Evolutionary conservation across 164 flowering plant genomes (phyloP).

Genomic region (Dillenia turbinata): DNA sequence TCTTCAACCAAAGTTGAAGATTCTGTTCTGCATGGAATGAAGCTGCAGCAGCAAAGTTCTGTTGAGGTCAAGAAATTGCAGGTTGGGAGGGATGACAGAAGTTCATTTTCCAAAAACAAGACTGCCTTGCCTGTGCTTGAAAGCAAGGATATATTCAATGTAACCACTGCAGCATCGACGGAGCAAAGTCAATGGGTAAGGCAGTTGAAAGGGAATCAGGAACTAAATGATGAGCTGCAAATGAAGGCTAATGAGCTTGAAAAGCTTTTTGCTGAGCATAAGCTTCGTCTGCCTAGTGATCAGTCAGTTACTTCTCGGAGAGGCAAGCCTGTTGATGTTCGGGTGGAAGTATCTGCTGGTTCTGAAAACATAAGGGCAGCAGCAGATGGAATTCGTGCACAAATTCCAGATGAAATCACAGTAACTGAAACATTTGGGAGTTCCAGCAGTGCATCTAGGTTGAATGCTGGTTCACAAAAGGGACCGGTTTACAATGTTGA

Average conservation of each 20-base stretch:
- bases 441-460: conserved; percentile 24
- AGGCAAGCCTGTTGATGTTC: conserved; percentile 42
- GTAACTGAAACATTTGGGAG: conserved; percentile 25
- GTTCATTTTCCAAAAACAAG: conserved; percentile 21
- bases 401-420: conserved; percentile 19
- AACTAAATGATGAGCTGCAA: conserved; percentile 80
- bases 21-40: conserved; percentile 32
- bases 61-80: conserved; percentile 32
- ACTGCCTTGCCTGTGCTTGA: conserved; percentile 19
- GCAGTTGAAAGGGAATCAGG: conserved; percentile 79
- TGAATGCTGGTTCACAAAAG: conserved; percentile 26
- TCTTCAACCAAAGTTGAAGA: conserved; percentile 30
- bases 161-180: conserved; percentile 14
- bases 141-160: conserved; percentile 26
- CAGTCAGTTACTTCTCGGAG: conserved; percentile 53
- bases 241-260: conserved; percentile 94
- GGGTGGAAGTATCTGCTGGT: conserved; percentile 29
- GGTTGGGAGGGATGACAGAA: conserved; percentile 28
- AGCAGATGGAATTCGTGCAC: conserved; percentile 29
- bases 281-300: conserved; percentile 78
- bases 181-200: conserved; percentile 70
- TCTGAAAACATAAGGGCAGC: conserved; percentile 24
- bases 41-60: conserved; percentile 42
- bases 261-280: conserved; percentile 96
- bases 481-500: conserved; percentile 31